Percentiles rank a stretch among this genome's conserved stretches.
These are phyloP conservation scores for Apiospora malaysiana DNA, from an alignment of 2,329 filamentous ascomycete genomes.

Conservation along the genomic window DNA sequence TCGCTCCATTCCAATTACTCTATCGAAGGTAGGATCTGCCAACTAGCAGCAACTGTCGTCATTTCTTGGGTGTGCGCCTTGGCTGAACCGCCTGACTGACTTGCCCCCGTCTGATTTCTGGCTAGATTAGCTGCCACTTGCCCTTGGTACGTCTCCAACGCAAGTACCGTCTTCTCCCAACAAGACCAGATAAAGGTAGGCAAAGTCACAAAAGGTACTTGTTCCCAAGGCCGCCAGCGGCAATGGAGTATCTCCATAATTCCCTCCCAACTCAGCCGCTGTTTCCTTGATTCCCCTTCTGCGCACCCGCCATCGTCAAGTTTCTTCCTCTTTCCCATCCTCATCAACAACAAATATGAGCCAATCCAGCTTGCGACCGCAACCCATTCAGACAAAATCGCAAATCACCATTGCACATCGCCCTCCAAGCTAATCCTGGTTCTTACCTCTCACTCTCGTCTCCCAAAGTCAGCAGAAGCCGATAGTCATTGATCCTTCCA, in stretches of 20 bases:
- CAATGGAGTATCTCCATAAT: slow-evolving; percentile 15
- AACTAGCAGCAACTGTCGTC: slow-evolving; percentile 5
- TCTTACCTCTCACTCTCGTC: slow-evolving; percentile 2
- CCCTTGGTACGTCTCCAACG: not conserved
- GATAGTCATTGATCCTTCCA: not conserved
- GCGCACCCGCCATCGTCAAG: slow-evolving; percentile 21
- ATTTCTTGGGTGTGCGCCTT: not conserved
- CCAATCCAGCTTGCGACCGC: slow-evolving; percentile 25
- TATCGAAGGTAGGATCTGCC: slow-evolving; percentile 11
- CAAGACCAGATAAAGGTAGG: not conserved
- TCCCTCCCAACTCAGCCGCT: slow-evolving; percentile 1
- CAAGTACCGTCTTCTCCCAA: not conserved
- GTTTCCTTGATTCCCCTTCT: slow-evolving; percentile 21
- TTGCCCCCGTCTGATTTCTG: slow-evolving; percentile 2
- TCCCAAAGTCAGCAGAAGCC: slow-evolving; percentile 9
- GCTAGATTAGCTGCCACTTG: slow-evolving; percentile 11
- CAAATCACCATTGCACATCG: slow-evolving; percentile 26
- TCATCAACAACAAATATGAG: slow-evolving; percentile 36
- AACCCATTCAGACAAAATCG: slow-evolving; percentile 23
- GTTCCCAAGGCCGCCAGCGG: not conserved
- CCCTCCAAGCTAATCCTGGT: slow-evolving; percentile 27
- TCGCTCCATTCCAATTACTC: not conserved
- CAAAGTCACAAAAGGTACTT: not conserved
- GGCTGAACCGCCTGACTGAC: slow-evolving; percentile 8
- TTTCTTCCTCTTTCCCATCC: slow-evolving; percentile 27